Base-by-base conservation (phyloP, 345 rosid genomes). In the Schrenkiella parvula region DNA sequence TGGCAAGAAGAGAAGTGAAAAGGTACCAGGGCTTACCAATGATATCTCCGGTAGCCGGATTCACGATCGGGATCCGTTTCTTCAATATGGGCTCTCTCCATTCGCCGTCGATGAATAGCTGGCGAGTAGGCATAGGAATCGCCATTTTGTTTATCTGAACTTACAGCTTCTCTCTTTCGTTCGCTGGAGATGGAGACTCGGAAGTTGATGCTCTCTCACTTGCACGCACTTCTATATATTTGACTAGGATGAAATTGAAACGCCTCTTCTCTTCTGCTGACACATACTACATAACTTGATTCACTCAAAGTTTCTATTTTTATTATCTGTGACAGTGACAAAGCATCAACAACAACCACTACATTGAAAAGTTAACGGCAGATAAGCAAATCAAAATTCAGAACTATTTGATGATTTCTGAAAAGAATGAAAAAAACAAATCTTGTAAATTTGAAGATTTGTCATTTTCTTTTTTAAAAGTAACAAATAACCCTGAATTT, bases 81-180 rank as follows among this genome's bases (percentile, higher is more conserved):
- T 85, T 84, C 70, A 85, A 88, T 28, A 84, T 70, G 11, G 98
- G 89, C 15, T 85, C 92, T 70, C 81, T 84, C 98, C 98, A 93
- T 52, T 87, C 89, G 21, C 98, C 98, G 76, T 82, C 84, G 80
- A 93, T 88, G 84, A 84, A 85, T 6, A 93, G 85, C 74, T 82
- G 85, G 0, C 98, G 86, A 42, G 44, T 71, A 4, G 96, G 92
- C 12, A 89, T 35, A 1, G 71, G 71, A 35, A 79, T 77, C 58
- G 88, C 85, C 96, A 87, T 85, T 34, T 31, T 52, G 11, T 14
- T 38, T 11, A 37, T 42, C 57, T 72, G 29, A 3, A 51, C 15
- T 32, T 44, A n/a, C 2, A 18, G 47, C 47, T 43, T 32, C 29
- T 72, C 22, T 44, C 26, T 42, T 9, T 37, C 39, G 18, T 18